These are phyloP conservation scores for Ochromonas danica DNA, from an alignment of 108 stramenopile species.

Conservation along the genomic window DNA sequence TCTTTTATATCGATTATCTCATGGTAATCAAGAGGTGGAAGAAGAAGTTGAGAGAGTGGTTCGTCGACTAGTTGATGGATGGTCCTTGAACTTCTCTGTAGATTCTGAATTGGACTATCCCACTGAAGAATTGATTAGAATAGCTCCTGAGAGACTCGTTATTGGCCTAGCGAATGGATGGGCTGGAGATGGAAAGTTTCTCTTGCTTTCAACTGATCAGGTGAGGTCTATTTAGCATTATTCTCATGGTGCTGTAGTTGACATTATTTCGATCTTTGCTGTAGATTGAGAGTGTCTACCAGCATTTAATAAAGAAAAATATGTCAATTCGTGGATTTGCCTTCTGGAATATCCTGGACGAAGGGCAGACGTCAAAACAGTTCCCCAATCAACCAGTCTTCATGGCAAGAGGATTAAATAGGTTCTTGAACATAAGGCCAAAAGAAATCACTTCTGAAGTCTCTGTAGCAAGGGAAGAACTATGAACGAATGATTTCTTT, in stretches of 20 bases:
- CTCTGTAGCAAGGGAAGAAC: too few relatives aligned
- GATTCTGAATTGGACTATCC: not conserved
- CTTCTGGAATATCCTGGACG: slow-evolving; percentile 36
- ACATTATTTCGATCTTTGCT: too few relatives aligned
- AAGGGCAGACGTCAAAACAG: not conserved
- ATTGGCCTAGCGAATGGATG: slow-evolving; percentile 35
- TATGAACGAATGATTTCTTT: too few relatives aligned
- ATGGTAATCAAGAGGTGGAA: not conserved
- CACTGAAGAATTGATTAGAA: not conserved
- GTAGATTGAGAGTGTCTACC: not conserved
- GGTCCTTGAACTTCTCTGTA: slow-evolving; percentile 1
- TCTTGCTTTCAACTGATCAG: slow-evolving; percentile 18
- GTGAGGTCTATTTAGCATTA: not conserved
- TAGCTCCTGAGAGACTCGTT: not conserved
- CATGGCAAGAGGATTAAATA: slow-evolving; percentile 18
- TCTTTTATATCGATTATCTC: not conserved
- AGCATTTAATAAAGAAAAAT: not conserved
- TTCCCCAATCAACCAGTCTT: not conserved
- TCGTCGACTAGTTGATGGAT: not conserved
- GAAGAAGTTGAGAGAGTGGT: not conserved
- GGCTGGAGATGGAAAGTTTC: slow-evolving; percentile 23
- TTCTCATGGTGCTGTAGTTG: too few relatives aligned
- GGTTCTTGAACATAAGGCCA: slow-evolving; percentile 24
- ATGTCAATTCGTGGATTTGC: slow-evolving; percentile 9
- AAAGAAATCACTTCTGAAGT: too few relatives aligned